Evolutionary conservation across 495 filamentous ascomycete genomes (phyloP), one percentile per base, ranked within the genome.

Genomic region (Penicillium verhagenii): DNA sequence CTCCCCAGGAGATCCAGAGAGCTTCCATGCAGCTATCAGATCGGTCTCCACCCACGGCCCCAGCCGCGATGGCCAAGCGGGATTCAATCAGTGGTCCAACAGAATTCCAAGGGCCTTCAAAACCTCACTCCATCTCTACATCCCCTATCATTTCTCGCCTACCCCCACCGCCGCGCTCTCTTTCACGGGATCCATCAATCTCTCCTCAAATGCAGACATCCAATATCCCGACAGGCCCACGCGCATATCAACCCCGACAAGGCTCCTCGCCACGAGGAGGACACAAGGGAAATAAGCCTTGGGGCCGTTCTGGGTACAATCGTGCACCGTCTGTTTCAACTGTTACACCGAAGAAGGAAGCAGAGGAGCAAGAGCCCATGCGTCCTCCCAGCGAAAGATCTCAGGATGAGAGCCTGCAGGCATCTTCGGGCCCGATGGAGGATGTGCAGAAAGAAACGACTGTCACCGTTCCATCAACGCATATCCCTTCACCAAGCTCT

Each of bases 211-310:
- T 83, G 65, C 74, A 75, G 45, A 73, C 76, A 46, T 79, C 81
- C 11, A 74, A 70, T 26, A 82, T 86, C 23, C 84, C 84, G 11
- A 79, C 79, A 0, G 84, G 82, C 3, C 83, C 83, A 24, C 79
- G 84, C 24, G 80, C 81, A 9, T 73, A 74, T 20, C 78, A 80
- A 18, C 68, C 71, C 45, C 63, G 72, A 24, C 70, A 62, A 23
- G 60, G 52, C 50, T 54, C 59, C 29, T 63, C 65, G 19, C 64
- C 66, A 3, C 66, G 73, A 9, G 71, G 73, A 31, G 69, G 37
- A 10, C 53, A 47, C 18, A 81, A 70, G 52, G 63, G 50, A 58
- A 84, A 78, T 54, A 86, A 85, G 50, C 82, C 81, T 61, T 87
- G 84, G 84, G 77, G 82, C 50, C 85, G 83, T 45, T 78, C 83